phyloP scores from a whole-genome alignment of 2,329 filamentous ascomycete species.

The Plenodomus biglobosus region DNA sequence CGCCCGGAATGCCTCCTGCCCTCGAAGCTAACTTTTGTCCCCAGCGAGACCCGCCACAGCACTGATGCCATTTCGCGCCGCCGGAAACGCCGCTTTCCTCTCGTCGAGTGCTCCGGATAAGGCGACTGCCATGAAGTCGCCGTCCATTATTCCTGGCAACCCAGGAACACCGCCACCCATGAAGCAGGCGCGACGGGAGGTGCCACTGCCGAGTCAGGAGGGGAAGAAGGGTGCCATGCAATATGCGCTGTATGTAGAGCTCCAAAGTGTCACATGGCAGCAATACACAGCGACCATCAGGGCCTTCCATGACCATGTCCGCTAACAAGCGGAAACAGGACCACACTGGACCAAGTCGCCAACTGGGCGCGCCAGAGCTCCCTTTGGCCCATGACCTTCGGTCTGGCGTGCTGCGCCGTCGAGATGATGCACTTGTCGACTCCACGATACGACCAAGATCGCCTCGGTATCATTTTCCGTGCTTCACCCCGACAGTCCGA shows the following conservation, averaged over 20 bases:
- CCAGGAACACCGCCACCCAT: constrained; percentile 55
- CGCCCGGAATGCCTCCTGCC: constrained; percentile 15
- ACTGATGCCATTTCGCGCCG: constrained; percentile 64
- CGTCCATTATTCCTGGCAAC: constrained; percentile 56
- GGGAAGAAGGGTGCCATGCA: constrained; percentile 77
- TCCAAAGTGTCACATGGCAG: neutral
- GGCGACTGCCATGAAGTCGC: constrained; percentile 60
- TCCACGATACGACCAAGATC: constrained; percentile 89
- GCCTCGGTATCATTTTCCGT: constrained; percentile 88
- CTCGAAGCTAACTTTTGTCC: constrained; percentile 30
- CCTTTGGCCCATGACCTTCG: constrained; percentile 91
- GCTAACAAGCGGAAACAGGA: constrained; percentile 53
- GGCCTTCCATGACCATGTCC: neutral
- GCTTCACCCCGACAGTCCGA: constrained; percentile 87
- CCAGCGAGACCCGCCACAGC: constrained; percentile 67
- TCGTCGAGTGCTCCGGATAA: constrained; percentile 66
- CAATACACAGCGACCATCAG: neutral
- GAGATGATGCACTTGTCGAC: constrained; percentile 95
- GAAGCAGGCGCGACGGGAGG: constrained; percentile 65
- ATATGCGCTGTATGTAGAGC: constrained; percentile 74
- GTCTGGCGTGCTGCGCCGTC: constrained; percentile 84
- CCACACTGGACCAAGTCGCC: constrained; percentile 76
- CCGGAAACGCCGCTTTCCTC: constrained; percentile 62
- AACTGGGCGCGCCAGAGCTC: constrained; percentile 88
- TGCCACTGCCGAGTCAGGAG: constrained; percentile 76